Evolutionary conservation across 2,329 filamentous ascomycete genomes (phyloP), one percentile per base, ranked within the genome.

Genomic region (Orbilia brochopaga): DNA sequence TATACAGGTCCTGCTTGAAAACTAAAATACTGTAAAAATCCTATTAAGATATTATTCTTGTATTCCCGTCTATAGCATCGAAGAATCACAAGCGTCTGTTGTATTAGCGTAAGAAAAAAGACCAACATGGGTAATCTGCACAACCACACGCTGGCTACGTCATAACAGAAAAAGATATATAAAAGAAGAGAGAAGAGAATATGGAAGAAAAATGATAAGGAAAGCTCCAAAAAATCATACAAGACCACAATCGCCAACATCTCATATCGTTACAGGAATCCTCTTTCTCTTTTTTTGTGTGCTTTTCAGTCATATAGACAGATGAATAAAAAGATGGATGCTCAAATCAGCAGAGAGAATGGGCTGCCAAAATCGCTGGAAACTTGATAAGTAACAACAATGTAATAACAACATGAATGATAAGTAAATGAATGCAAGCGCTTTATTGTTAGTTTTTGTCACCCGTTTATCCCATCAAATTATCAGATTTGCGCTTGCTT

Each of bases 251-350:
- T 50, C 40, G 24, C 27, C 42, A 35, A 52, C 54, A 53, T 50
- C 58, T 59, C 53, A 66, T 66, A 66, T 65, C 61, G 30, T 65
- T 65, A 65, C 61, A 65, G 23, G 53, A 58, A 2, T 30, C 10
- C 15, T 23, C 10, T 53, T 52, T 5, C 17, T 19, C 19, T 21
- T 21, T 23, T 21, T 19, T 48, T 48, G 19, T 13, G 37, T 48
- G 7, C 19, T 48, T 48, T 48, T 19, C 6, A 21, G 8, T 48
- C 44, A 48, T 10, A 21, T 48, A 11, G 19, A 35, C 15, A 46
- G 19, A n/a, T 15, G 42, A 46, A 46, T n/a, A n/a, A 46, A 46
- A 4, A n/a, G 42, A 46, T 46, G 42, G n/a, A 27, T 53, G 50
- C 50, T 53, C 30, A 30, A 53, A 6, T 15, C n/a, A 30, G 21